Evolutionary conservation across 1,139 yeast species (phyloP).

Genomic region (Blastobotrys arbuscula): DNA sequence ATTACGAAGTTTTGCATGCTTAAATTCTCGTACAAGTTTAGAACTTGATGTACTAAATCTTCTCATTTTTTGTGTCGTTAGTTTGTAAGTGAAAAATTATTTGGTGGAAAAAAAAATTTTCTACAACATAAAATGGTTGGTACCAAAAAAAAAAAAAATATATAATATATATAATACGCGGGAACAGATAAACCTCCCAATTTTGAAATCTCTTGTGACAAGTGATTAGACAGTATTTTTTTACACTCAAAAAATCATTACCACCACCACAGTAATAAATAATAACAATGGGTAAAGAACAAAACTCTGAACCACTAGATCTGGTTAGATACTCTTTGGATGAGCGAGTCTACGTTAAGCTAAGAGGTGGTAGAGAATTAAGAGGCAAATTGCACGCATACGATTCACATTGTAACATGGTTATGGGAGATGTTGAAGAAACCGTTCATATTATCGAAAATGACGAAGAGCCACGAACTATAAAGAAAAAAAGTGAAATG

Average conservation of each 20-base stretch:
- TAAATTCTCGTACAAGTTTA: conserved; percentile 10
- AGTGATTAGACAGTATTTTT: not conserved
- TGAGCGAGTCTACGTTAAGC: conserved; percentile 79
- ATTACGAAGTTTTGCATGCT: conserved; percentile 49
- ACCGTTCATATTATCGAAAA: conserved; percentile 57
- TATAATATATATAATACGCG: too few species aligned
- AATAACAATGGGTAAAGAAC: not conserved
- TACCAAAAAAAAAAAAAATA: not conserved
- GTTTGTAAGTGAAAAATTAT: not conserved
- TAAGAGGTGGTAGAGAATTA: conserved; percentile 94
- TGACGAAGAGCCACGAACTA: conserved; percentile 38
- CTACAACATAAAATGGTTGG: conserved; percentile 4
- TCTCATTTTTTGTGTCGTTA: not conserved
- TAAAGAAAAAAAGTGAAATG: conserved; percentile 74
- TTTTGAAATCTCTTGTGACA: not conserved
- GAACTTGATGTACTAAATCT: conserved; percentile 1
- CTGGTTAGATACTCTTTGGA: conserved; percentile 81
- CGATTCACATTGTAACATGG: conserved; percentile 95
- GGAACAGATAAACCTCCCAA: not conserved
- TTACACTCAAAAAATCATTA: conserved; percentile 1
- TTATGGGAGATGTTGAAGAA: conserved; percentile 88
- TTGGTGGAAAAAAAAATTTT: not conserved
- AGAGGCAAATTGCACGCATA: conserved; percentile 89
- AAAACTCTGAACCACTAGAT: conserved; percentile 63
- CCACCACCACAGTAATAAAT: not conserved